Conservation (phyloP, 2,329 filamentous ascomycete species). For the Bipolaris bicolor region DNA sequence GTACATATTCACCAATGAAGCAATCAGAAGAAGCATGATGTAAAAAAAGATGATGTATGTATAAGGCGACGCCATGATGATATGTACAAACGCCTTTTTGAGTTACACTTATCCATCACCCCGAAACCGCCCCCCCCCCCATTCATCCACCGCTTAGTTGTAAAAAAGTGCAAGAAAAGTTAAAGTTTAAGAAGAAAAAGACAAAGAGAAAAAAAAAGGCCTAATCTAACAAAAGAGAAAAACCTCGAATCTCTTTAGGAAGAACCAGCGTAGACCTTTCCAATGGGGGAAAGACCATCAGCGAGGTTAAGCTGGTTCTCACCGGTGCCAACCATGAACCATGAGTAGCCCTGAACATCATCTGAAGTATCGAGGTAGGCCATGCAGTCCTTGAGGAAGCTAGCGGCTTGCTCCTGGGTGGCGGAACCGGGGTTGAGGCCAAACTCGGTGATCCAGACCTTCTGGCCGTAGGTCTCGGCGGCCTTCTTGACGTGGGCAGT, state of each 20-base stretch:
- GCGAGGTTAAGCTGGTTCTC: conserved; percentile 39
- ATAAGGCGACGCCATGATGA: too few species aligned
- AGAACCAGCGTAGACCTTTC: conserved; percentile 35
- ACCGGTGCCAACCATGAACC: conserved; percentile 46
- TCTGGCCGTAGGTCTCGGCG: conserved; percentile 33
- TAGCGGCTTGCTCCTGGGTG: conserved; percentile 34
- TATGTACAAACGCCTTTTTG: too few species aligned
- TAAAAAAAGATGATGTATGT: too few species aligned
- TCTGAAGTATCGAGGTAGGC: conserved; percentile 42
- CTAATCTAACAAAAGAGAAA: background rate
- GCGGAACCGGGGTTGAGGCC: conserved; percentile 42
- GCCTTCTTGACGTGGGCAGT: conserved; percentile 49
- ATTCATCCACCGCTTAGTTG: too few species aligned
- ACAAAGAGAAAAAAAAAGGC: background rate
- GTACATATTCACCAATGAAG: too few species aligned
- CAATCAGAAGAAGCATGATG: too few species aligned
- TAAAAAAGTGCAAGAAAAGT: too few species aligned
- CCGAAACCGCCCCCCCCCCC: too few species aligned
- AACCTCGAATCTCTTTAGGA: conserved; percentile 9
- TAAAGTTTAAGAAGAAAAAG: background rate
- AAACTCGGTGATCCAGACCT: conserved; percentile 50
- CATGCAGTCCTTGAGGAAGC: conserved; percentile 45
- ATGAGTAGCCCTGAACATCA: conserved; percentile 45
- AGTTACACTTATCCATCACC: too few species aligned
- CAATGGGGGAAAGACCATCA: conserved; percentile 29